A percentile compares a stretch with the other conserved stretches of the same genome.
These are phyloP conservation scores for Hanseniaspora sp. DNA, from an alignment of 1,139 yeast species.

Conservation along the genomic window DNA sequence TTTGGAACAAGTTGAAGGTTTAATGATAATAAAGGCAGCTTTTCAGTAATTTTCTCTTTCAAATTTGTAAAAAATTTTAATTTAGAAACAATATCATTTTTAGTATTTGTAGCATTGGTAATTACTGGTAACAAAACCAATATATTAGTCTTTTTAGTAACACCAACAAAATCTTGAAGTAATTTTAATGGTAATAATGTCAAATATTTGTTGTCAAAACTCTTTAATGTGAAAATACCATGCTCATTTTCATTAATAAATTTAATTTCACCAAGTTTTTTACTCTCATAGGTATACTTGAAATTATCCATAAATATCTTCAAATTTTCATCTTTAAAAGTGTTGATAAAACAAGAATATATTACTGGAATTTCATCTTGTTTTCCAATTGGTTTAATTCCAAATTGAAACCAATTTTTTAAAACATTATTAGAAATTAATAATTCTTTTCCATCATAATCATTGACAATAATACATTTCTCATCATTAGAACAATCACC, in stretches of 20 bases:
- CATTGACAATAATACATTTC: not conserved
- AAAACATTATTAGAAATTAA: not conserved
- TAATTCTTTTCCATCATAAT: slow-evolving; percentile 2
- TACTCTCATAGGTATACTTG: not conserved
- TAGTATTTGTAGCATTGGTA: not conserved
- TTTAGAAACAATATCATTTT: not conserved
- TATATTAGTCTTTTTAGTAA: not conserved
- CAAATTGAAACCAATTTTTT: slow-evolving; percentile 2
- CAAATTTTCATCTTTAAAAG: not conserved
- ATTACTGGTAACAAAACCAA: not conserved
- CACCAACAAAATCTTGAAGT: slow-evolving; percentile 3
- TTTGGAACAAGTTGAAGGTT: slow-evolving; percentile 10
- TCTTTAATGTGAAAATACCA: not conserved
- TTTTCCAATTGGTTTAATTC: not conserved
- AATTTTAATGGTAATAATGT: not conserved
- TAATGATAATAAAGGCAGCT: not conserved
- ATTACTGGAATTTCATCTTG: not conserved
- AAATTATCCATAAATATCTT: slow-evolving; percentile 4
- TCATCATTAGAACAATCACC: not conserved
- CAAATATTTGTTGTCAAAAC: not conserved
- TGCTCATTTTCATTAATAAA: not conserved
- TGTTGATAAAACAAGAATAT: not conserved
- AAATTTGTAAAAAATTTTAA: not conserved
- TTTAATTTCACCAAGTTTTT: not conserved
- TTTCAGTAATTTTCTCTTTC: not conserved